Evolutionary conservation across 129 eudicot species (phyloP), one percentile per base, ranked within the genome.

Genomic region (Arctium minus): DNA sequence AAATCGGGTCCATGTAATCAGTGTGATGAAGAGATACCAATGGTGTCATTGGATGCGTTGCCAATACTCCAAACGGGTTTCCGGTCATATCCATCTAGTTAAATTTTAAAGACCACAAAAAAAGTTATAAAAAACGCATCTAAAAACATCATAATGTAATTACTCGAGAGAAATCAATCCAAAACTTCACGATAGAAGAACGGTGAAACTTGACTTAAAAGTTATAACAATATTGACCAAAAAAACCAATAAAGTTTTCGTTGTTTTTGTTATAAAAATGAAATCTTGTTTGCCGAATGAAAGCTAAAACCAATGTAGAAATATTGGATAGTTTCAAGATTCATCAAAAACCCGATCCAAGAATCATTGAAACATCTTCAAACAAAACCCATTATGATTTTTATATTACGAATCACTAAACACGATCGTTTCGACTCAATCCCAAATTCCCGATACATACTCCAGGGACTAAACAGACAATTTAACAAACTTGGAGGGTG

Each of bases 41-140:
- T 1, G 97, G 98, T 10, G 90, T 67, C 70, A 88, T 15, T 3
- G 98, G 97, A 78, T 95, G 98, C 0, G 87, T 87, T 0, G 97
- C 92, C 50, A 95, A 77, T 6, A 95, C 15, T 29, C 98, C 98
- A 46, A 89, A 90, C 7, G 89, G 79, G 44, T 86, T 86, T 70
- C 97, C 97, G 4, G 89, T 88, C 53, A 95, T 78, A 70, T 95
- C 98, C 93, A 95, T 88, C 98, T 95, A 85, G 33, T 81, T 35
- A 4, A 64, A 8, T 73, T 78, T 56, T 39, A 22, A 75, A 8
- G 2, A 78, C 40, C 39, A 53, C 17, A 72, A 72, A 77, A 0
- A 72, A 75, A 8, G 2, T 62, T 84, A 60, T 17, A 44, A 8
- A 44, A 44, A 44, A 12, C 50, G 8, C 0, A 44, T 0, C 8